Percentiles rank a stretch among this genome's conserved stretches.
phyloP scores from a whole-genome alignment of 148 eudicot species.

The Chenopodium berlandieri region DNA sequence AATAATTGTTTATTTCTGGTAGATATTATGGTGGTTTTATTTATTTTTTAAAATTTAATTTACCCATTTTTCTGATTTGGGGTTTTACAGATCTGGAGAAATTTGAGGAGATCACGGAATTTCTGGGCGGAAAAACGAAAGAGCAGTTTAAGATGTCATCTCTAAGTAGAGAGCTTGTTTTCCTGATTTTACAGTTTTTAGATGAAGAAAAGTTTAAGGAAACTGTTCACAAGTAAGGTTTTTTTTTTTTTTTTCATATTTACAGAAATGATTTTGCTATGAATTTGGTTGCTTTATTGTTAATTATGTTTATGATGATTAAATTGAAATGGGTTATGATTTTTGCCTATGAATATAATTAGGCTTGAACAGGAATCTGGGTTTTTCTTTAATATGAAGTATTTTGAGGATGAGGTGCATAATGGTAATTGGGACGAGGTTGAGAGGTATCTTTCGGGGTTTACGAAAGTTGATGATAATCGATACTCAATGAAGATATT shows the following conservation, averaged over 20 bases:
- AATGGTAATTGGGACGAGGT: constrained; percentile 76
- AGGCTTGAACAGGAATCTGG: constrained; percentile 87
- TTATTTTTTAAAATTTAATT: background rate
- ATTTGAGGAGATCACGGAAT: constrained; percentile 23
- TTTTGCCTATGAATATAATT: constrained; percentile 5
- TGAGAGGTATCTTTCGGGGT: constrained; percentile 70
- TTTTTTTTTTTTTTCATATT: constrained; percentile 1
- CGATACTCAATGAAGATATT: constrained; percentile 73
- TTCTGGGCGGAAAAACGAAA: constrained; percentile 27
- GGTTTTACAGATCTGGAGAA: constrained; percentile 48
- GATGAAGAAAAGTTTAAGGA: constrained; percentile 93
- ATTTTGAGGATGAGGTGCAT: constrained; percentile 67
- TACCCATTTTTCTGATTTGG: constrained; percentile 11
- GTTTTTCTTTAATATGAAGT: constrained; percentile 74
- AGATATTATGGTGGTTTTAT: background rate
- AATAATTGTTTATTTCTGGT: background rate
- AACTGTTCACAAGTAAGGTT: constrained; percentile 75
- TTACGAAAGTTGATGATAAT: constrained; percentile 64
- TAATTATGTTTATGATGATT: background rate
- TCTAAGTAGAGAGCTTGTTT: constrained; percentile 88
- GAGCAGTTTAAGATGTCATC: constrained; percentile 56
- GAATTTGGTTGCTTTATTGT: constrained; percentile 9
- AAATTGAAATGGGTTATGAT: constrained; percentile 13
- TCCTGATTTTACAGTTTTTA: constrained; percentile 77
- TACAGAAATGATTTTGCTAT: background rate